Percentiles rank a stretch among this genome's conserved stretches.
phyloP scores from a whole-genome alignment of 192 early-diverging fungal species.

The Backusella circina region DNA sequence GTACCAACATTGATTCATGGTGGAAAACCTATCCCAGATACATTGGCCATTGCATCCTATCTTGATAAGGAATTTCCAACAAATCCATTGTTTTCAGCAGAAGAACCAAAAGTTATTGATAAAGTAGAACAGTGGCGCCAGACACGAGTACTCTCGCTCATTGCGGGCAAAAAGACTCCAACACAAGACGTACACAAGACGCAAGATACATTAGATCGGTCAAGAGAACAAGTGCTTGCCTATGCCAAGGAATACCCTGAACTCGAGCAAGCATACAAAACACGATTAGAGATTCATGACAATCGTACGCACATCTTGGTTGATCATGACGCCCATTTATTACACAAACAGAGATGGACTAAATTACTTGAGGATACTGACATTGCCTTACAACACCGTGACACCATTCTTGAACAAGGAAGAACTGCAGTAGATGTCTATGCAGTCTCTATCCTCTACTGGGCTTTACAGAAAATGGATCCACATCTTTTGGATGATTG shows the following conservation, averaged over 20 bases:
- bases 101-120: not conserved
- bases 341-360: not conserved
- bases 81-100: not conserved
- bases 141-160: not conserved
- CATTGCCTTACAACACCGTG: not conserved
- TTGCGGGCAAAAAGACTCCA: not conserved
- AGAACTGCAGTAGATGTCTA: not conserved
- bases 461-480: not conserved
- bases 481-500: not conserved
- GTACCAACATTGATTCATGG: conserved; percentile 2
- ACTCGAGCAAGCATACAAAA: not conserved
- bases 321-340: not conserved
- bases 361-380: not conserved
- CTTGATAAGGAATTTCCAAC: not conserved
- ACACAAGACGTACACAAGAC: not conserved
- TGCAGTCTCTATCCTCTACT: not conserved
- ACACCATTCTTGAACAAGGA: not conserved
- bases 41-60: not conserved
- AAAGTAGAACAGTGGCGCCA: conserved; percentile 1
- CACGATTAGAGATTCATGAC: not conserved
- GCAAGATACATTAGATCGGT: not conserved
- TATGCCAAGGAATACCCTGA: not conserved
- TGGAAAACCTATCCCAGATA: not conserved
- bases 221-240: not conserved
- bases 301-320: not conserved